Percentiles rank a stretch among this genome's conserved stretches.
phyloP scores from a whole-genome alignment of 1,284 basidiomycete genomes.

The Marasmius tenuissimus region DNA sequence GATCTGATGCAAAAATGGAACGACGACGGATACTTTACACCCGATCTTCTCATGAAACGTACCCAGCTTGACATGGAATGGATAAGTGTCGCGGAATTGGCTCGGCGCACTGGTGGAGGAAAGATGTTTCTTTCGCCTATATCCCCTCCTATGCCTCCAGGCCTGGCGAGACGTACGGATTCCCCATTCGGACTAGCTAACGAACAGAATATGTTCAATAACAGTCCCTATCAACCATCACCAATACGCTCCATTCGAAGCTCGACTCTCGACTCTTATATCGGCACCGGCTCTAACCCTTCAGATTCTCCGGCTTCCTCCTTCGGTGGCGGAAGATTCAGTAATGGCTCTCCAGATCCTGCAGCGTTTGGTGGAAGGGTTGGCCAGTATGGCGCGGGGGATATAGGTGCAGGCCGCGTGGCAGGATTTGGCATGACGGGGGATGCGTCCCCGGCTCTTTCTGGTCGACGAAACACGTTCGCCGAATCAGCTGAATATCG shows the following conservation, averaged over 20 bases:
- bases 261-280: conserved; percentile 59
- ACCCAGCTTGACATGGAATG: conserved; percentile 65
- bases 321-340: conserved; percentile 59
- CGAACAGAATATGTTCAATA: conserved; percentile 40
- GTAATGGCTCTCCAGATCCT: conserved; percentile 69
- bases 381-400: conserved; percentile 36
- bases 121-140: conserved; percentile 66
- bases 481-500: conserved; percentile 31
- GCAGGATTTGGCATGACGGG: conserved; percentile 18
- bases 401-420: conserved; percentile 28
- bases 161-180: conserved; percentile 48
- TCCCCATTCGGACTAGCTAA: conserved; percentile 35
- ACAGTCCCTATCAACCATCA: conserved; percentile 62
- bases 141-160: conserved; percentile 48
- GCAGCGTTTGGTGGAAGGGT: conserved; percentile 51
- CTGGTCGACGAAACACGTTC: conserved; percentile 33
- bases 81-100: conserved; percentile 61
- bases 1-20: conserved; percentile 97
- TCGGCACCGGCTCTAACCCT: conserved; percentile 49
- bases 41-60: conserved; percentile 84
- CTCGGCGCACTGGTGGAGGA: conserved; percentile 47
- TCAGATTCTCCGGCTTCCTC: conserved; percentile 73
- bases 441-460: conserved; percentile 31
- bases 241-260: conserved; percentile 58
- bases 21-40: conserved; percentile 88